Percentiles rank a stretch among this genome's conserved stretches.
These are phyloP conservation scores for Linnemannia zychae DNA, from an alignment of 192 early-diverging fungal genomes.

Conservation along the genomic window DNA sequence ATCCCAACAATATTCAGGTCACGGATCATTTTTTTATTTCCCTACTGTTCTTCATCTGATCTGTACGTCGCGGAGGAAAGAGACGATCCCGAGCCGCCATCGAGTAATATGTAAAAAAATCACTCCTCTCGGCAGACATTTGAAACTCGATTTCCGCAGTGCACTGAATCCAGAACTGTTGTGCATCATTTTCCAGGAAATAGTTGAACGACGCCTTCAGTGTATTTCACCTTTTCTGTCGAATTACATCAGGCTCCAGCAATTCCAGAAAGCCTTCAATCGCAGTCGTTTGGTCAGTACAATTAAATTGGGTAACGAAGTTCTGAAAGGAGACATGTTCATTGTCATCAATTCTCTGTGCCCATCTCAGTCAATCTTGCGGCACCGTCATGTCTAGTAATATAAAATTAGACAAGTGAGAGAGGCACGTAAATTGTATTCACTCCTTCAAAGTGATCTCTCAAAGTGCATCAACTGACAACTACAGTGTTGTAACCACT, in stretches of 20 bases:
- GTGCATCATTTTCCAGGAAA: slow-evolving; percentile 19
- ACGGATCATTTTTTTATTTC: too few species aligned
- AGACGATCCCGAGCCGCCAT: too few species aligned
- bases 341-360: slow-evolving; percentile 19
- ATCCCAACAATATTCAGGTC: too few species aligned
- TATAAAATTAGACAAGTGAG: slow-evolving; percentile 22
- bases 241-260: slow-evolving; percentile 33
- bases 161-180: slow-evolving; percentile 25
- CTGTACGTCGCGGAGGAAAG: too few species aligned
- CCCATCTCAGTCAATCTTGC: slow-evolving; percentile 31
- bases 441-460: slow-evolving; percentile 22
- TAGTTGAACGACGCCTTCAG: slow-evolving; percentile 25
- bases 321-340: slow-evolving; percentile 32
- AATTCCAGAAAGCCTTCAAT: slow-evolving; percentile 26
- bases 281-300: slow-evolving; percentile 23
- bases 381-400: slow-evolving; percentile 33
- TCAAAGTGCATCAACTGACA: slow-evolving; percentile 24
- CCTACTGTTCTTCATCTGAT: too few species aligned
- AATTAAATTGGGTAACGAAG: slow-evolving; percentile 32
- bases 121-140: slow-evolving; percentile 30
- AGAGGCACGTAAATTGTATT: slow-evolving; percentile 28
- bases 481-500: slow-evolving; percentile 30
- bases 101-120: too few species aligned
- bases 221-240: slow-evolving; percentile 28
- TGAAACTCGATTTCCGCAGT: slow-evolving; percentile 21